Conservation (phyloP, 768 basidiomycete genomes). For the Suillus ampliporus region DNA sequence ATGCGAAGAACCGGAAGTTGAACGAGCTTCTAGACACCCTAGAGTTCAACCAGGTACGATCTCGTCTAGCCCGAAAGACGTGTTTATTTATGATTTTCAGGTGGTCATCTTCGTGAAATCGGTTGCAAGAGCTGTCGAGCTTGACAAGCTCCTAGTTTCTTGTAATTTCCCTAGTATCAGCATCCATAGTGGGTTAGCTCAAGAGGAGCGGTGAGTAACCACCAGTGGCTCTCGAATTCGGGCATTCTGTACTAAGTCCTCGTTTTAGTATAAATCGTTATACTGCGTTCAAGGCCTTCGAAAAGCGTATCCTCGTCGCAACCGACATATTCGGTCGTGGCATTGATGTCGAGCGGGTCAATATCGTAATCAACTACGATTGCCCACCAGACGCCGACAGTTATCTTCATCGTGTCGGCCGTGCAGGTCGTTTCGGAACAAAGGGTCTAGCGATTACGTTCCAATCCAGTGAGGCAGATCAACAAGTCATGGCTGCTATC, state of each 20-base stretch:
- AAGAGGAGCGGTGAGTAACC: constrained; percentile 88
- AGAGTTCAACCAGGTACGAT: constrained; percentile 93
- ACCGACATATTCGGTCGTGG: constrained; percentile 99
- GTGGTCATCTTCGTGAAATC: constrained; percentile 99
- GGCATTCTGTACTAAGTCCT: not conserved
- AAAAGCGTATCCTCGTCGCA: constrained; percentile 98
- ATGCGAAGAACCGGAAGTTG: constrained; percentile 93
- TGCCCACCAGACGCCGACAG: constrained; percentile 97
- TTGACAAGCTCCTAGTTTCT: constrained; percentile 93
- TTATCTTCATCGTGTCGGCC: constrained; percentile 98
- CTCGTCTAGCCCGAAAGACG: not conserved
- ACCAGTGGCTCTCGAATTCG: not conserved
- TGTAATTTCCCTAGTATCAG: constrained; percentile 99
- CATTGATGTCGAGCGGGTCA: constrained; percentile 99
- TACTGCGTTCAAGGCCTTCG: constrained; percentile 98
- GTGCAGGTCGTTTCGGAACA: constrained; percentile 99
- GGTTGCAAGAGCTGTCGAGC: constrained; percentile 92
- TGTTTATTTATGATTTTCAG: constrained; percentile 45
- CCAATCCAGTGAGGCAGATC: constrained; percentile 89
- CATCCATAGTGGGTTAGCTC: constrained; percentile 93
- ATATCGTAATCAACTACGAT: constrained; percentile 99
- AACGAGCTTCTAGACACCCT: constrained; percentile 95
- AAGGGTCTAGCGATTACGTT: constrained; percentile 99
- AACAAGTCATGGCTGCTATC: constrained; percentile 93
- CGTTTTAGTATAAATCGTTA: constrained; percentile 86